These are phyloP conservation scores for Lecanicillium sp. DNA, from an alignment of 2,329 filamentous ascomycete species.

Conservation along the genomic window DNA sequence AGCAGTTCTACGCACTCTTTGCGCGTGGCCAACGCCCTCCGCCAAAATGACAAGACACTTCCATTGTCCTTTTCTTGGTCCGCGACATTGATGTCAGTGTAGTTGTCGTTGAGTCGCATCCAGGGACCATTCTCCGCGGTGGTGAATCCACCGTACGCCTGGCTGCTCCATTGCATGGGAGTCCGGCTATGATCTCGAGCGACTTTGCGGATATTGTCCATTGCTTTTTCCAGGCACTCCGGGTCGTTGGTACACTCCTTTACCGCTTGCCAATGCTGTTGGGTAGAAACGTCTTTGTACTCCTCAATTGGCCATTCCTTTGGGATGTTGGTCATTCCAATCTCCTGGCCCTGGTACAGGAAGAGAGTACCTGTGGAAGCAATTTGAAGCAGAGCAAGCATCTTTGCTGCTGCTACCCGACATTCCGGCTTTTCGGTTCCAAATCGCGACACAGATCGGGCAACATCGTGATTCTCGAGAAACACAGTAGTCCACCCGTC, in stretches of 20 bases:
- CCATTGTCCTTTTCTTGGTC: not conserved
- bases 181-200: not conserved
- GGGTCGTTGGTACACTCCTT: not conserved
- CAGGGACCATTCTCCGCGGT: not conserved
- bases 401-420: slow-evolving; percentile 23
- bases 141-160: not conserved
- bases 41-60: too few relatives aligned
- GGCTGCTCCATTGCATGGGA: not conserved
- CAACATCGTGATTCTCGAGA: slow-evolving; percentile 57
- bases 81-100: not conserved
- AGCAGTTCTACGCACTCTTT: too few relatives aligned
- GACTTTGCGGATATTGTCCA: not conserved
- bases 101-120: not conserved
- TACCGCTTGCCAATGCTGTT: not conserved
- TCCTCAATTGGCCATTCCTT: slow-evolving; percentile 36
- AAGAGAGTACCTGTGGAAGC: slow-evolving; percentile 41
- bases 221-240: not conserved
- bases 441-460: slow-evolving; percentile 44
- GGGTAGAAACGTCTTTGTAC: slow-evolving; percentile 22
- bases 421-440: slow-evolving; percentile 3
- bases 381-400: slow-evolving; percentile 38
- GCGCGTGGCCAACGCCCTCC: too few relatives aligned
- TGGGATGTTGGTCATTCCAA: slow-evolving; percentile 50
- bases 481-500: slow-evolving; percentile 53
- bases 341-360: slow-evolving; percentile 54